Evolutionary conservation across 2,329 filamentous ascomycete genomes (phyloP).

Genomic region (Fusarium nanum): DNA sequence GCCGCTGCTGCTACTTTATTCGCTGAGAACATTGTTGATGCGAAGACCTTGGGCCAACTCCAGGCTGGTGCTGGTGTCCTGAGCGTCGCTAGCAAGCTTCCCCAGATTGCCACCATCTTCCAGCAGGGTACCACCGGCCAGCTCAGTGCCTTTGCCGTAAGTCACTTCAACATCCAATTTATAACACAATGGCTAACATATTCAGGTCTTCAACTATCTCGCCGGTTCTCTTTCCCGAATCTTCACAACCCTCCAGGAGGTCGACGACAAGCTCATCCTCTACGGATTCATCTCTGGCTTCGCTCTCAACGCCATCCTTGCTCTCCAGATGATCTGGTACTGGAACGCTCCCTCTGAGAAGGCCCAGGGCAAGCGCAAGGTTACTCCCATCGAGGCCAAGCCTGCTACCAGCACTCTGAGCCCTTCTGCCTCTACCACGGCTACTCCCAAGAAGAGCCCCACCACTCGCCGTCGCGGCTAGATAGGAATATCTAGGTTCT

Average conservation of each 20-base stretch:
- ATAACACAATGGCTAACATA: not conserved
- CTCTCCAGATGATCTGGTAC: slow-evolving; percentile 93
- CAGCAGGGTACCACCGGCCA: slow-evolving; percentile 90
- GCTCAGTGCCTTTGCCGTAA: slow-evolving; percentile 93
- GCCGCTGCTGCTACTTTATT: slow-evolving; percentile 78
- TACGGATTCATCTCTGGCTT: slow-evolving; percentile 96
- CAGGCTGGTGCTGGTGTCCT: slow-evolving; percentile 87
- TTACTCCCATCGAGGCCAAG: slow-evolving; percentile 44
- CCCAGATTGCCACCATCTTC: slow-evolving; percentile 91
- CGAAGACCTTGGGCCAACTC: slow-evolving; percentile 75
- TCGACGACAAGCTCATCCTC: slow-evolving; percentile 94
- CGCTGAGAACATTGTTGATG: slow-evolving; percentile 71
- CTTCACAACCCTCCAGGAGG: slow-evolving; percentile 97
- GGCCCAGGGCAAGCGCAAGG: slow-evolving; percentile 58
- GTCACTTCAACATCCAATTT: slow-evolving; percentile 49
- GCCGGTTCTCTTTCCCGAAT: slow-evolving; percentile 91
- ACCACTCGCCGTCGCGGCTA: slow-evolving; percentile 59
- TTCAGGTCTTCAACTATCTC: slow-evolving; percentile 97
- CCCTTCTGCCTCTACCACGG: slow-evolving; percentile 39
- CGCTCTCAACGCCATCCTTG: slow-evolving; percentile 86
- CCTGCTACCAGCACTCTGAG: slow-evolving; percentile 42
- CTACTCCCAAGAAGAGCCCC: slow-evolving; percentile 56
- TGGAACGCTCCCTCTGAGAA: slow-evolving; percentile 78
- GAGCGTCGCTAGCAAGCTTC: slow-evolving; percentile 89
- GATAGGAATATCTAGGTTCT: slow-evolving; percentile 28